Base-by-base conservation (phyloP, 768 basidiomycete genomes). In the Agaricus blazei region DNA sequence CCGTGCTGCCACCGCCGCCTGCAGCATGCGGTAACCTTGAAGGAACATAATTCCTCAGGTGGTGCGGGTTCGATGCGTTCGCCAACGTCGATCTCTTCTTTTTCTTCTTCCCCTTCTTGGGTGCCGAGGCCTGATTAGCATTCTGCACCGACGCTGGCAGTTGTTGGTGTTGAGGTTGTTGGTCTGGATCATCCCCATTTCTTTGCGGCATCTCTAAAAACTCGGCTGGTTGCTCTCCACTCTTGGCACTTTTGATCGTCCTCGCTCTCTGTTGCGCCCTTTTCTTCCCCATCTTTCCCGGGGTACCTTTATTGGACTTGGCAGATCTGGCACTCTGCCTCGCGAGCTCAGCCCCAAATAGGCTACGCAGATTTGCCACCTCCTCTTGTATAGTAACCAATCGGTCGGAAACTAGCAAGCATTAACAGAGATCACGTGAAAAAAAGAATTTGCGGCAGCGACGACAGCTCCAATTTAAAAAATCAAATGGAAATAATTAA, bases 51-150 rank as follows among this genome's bases (percentile, higher is more conserved):
- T 98, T 98, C 65, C 88, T 80, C 56, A 95, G 78, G 72, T 97
- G 95, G 71, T 98, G 96, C 3, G 93, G 94, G 66, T 98, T 97
- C 51, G 90, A 89, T 44, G 92, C 93, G 67, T 97, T 96, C 44
- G 93, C 93, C 31, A 93, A 76, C 4, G 88, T 88, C 48, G 88
- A 87, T 48, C 93, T 82, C 73, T 97, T 98, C 84, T 97, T 98
- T 82, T 95, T 98, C 82, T 95, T 95, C 81, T 93, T 94, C 28
- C 68, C 65, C 37, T 62, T 67, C 57, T 70, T 68, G 46, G 67
- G 58, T 62, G 72, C 75, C 60, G 48, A 57, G 47, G 49, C 64
- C 59, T 48, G 46, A 42, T 47, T 31, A 26, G 24, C 38, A 14
- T 29, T 23, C 27, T 53, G 36, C 12, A 4, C 26, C 19, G 37